phyloP scores from a whole-genome alignment of 257 asterid species.

The Voacanga thouarsii region DNA sequence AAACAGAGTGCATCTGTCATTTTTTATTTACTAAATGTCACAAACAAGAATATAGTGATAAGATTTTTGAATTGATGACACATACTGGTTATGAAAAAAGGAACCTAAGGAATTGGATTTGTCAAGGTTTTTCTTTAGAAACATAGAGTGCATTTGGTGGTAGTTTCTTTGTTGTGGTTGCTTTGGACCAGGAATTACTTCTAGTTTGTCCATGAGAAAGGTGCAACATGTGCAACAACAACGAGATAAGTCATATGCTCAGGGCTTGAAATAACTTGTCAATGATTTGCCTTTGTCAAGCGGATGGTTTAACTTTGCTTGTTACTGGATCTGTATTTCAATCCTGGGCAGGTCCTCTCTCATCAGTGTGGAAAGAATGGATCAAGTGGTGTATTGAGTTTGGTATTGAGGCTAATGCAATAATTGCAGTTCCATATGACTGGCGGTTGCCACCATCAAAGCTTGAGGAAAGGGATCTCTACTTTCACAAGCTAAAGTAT shows the following conservation, averaged over 20 bases:
- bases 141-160: background rate
- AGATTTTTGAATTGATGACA: background rate
- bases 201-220: background rate
- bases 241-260: background rate
- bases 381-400: constrained; percentile 99
- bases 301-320: background rate
- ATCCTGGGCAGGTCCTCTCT: constrained; percentile 77
- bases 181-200: background rate
- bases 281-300: background rate
- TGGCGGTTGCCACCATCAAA: constrained; percentile 96
- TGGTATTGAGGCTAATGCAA: constrained; percentile 96
- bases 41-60: background rate
- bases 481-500: constrained; percentile 93
- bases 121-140: background rate
- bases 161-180: background rate
- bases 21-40: background rate
- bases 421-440: constrained; percentile 92
- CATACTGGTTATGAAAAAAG: background rate
- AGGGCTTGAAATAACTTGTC: background rate
- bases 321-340: constrained; percentile 8
- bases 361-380: constrained; percentile 99
- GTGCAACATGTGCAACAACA: background rate
- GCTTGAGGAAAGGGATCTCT: constrained; percentile 97
- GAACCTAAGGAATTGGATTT: background rate
- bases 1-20: background rate